Evolutionary conservation across 2,329 filamentous ascomycete species (phyloP).

Genomic region (Trichoderma afroharzianum): DNA sequence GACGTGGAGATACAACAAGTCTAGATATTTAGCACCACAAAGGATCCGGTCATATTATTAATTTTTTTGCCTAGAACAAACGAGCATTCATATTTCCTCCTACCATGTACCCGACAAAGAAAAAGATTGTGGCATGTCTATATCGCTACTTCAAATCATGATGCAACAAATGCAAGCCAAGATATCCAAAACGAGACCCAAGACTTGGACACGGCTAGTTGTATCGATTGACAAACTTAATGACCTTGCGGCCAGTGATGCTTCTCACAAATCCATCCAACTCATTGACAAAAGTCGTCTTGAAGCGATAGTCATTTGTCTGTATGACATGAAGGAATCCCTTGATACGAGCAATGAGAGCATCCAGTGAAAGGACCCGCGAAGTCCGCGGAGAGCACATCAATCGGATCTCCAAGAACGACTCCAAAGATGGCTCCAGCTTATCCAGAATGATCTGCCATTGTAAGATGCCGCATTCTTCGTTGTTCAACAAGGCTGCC

Average conservation of each 20-base stretch:
- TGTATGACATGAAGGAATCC: constrained; percentile 25
- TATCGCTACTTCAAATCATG: background rate
- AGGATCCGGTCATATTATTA: background rate
- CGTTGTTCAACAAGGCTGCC: constrained; percentile 22
- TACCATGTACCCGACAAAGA: background rate
- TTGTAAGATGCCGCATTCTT: constrained; percentile 33
- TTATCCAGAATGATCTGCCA: constrained; percentile 41
- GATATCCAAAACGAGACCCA: background rate
- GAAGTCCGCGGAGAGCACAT: constrained; percentile 21
- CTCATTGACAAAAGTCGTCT: constrained; percentile 34
- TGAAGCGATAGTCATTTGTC: constrained; percentile 30
- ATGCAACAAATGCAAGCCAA: background rate
- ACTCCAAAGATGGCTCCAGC: constrained; percentile 26
- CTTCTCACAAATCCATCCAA: constrained; percentile 29
- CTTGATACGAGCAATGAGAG: constrained; percentile 23
- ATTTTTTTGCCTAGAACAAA: background rate
- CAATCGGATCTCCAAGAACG: constrained; percentile 27
- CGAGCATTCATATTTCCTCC: background rate
- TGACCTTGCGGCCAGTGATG: constrained; percentile 26
- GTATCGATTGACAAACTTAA: constrained; percentile 35
- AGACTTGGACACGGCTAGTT: constrained; percentile 15
- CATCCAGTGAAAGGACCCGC: constrained; percentile 9
- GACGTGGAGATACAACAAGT: background rate
- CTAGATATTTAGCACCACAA: background rate
- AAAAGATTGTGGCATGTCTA: background rate